Conservation (phyloP, 2,329 filamentous ascomycete genomes). For the Macroventuria anomochaeta region DNA sequence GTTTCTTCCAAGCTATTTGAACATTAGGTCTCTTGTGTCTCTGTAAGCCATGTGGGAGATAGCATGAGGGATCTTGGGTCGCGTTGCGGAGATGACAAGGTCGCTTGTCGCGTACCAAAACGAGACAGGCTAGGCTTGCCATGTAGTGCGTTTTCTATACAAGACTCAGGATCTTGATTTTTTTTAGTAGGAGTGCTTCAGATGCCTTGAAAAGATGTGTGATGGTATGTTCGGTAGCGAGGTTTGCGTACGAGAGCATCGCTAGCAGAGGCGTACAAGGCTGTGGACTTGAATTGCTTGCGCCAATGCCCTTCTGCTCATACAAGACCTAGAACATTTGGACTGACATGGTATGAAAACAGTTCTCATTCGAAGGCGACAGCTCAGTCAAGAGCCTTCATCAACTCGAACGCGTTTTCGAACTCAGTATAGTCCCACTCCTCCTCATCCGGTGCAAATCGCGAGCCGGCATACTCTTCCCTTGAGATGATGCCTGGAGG, state of each 20-base stretch:
- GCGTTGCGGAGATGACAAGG: neutral
- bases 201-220: too few relatives aligned
- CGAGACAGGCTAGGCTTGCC: neutral
- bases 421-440: conserved; percentile 38
- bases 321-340: too few relatives aligned
- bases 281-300: neutral
- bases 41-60: neutral
- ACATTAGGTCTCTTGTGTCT: neutral
- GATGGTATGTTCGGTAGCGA: too few relatives aligned
- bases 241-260: too few relatives aligned
- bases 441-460: conserved; percentile 30
- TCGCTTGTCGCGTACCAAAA: neutral
- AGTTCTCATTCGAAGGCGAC: neutral
- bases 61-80: neutral
- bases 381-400: conserved; percentile 1
- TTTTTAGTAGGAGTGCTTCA: too few relatives aligned
- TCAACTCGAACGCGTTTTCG: conserved; percentile 7
- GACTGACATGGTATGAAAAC: too few relatives aligned
- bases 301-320: neutral
- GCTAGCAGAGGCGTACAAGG: too few relatives aligned
- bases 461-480: conserved; percentile 29
- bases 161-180: neutral
- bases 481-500: conserved; percentile 12
- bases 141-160: neutral
- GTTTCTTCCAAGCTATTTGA: neutral